Evolutionary conservation across 2,329 filamentous ascomycete genomes (phyloP), one percentile per base, ranked within the genome.

Genomic region (Elsinoe arachidis): DNA sequence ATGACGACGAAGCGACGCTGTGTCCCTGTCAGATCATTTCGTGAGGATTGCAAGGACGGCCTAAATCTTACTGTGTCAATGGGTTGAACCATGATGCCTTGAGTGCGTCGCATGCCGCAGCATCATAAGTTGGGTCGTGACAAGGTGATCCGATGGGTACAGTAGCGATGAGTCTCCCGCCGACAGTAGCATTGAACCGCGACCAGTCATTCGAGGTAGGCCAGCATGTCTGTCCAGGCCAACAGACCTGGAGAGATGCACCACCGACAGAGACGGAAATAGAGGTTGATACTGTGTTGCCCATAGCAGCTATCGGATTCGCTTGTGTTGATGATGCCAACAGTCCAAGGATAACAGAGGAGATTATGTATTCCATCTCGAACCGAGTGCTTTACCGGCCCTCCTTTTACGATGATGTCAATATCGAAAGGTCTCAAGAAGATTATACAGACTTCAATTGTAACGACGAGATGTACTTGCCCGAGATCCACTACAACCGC

Each of bases 181-280:
- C 69, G 1, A 84, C 69, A 1, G 80, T 76, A 12, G 65, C 56
- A 63, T 85, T 83, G 54, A 85, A 74, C 0, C 63, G 56, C 5
- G 69, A 62, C 81, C 82, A 85, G 4, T 68, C 66, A 1, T 63
- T 46, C 0, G 61, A 19, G 0, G 69, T 67, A 0, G 82, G 82
- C 80, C 82, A 86, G 63, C 73, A 76, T 1, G 61, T n/a, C 57
- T 83, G 78, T 14, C 74, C 76, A 0, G 81, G 80, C 38, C 78
- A 38, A 21, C 30, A 35, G 11, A 30, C 5, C 26, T 30, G 26
- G 26, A 30, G 26, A 30, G 26, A 9, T 30, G 26, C 26, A 7
- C 26, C 26, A 30, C 26, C 26, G 26, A 30, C 26, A 9, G 26
- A 30, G 26, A 30, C 26, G 7, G 26, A 30, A 7, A 30, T 30